A percentile compares a stretch with the other conserved stretches of the same genome.
These are phyloP conservation scores for Talaromyces rugulosus DNA, from an alignment of 2,329 filamentous ascomycete species.

Conservation along the genomic window DNA sequence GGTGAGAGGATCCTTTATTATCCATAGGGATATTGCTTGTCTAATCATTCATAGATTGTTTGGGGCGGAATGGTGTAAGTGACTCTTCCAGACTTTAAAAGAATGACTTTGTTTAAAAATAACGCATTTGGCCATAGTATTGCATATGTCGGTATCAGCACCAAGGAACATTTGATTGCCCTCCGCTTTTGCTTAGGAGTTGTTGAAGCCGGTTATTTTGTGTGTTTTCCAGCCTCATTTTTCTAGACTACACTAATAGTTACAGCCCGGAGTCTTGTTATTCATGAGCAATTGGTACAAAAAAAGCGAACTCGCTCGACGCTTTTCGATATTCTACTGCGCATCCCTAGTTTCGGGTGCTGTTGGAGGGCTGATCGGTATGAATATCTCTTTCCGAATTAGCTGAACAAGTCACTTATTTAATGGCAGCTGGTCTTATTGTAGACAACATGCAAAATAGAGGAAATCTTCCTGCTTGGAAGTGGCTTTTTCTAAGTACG, in stretches of 20 bases:
- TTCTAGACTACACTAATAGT: not conserved
- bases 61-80: constrained; percentile 7
- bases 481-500: constrained; percentile 14
- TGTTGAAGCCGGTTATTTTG: constrained; percentile 11
- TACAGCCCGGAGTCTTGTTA: constrained; percentile 14
- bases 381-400: not conserved
- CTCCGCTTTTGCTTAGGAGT: constrained; percentile 10
- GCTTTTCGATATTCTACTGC: constrained; percentile 12
- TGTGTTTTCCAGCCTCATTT: not conserved
- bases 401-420: not conserved
- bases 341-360: constrained; percentile 9
- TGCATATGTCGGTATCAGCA: constrained; percentile 5
- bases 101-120: not conserved
- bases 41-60: constrained; percentile 1
- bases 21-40: not conserved
- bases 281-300: constrained; percentile 15
- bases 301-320: constrained; percentile 8
- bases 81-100: not conserved
- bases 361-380: constrained; percentile 11
- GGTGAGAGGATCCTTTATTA: not conserved
- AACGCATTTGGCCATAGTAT: constrained; percentile 1
- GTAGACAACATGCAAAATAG: constrained; percentile 13
- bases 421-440: constrained; percentile 13
- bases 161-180: constrained; percentile 7
- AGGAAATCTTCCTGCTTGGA: constrained; percentile 9